These are phyloP conservation scores for Rhizopogon roseolus DNA, from an alignment of 768 basidiomycete genomes.

Conservation along the genomic window DNA sequence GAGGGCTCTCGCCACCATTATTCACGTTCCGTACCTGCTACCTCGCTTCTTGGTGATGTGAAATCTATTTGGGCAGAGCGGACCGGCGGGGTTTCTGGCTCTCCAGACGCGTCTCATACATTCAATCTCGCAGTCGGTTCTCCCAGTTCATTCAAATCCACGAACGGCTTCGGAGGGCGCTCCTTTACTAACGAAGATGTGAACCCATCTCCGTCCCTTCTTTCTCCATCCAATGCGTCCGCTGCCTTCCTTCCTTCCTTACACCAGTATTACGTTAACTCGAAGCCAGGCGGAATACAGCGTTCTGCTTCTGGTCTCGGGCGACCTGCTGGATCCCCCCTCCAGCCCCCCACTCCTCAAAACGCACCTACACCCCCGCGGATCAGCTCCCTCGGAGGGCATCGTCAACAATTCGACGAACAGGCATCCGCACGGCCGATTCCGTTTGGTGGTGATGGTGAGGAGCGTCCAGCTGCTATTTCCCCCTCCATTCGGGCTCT, in stretches of 20 bases:
- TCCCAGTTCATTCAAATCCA: slow-evolving; percentile 50
- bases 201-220: slow-evolving; percentile 24
- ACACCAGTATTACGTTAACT: slow-evolving; percentile 60
- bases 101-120: slow-evolving; percentile 29
- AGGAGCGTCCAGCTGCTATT: slow-evolving; percentile 31
- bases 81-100: slow-evolving; percentile 27
- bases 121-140: slow-evolving; percentile 31
- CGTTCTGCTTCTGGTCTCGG: slow-evolving; percentile 18
- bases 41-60: slow-evolving; percentile 69
- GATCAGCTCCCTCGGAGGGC: slow-evolving; percentile 6
- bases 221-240: slow-evolving; percentile 73
- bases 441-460: slow-evolving; percentile 14
- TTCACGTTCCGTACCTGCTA: slow-evolving; percentile 78
- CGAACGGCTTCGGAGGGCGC: slow-evolving; percentile 30
- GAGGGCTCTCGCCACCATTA: slow-evolving; percentile 52
- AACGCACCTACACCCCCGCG: slow-evolving; percentile 15
- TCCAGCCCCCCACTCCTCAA: not conserved
- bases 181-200: slow-evolving; percentile 9
- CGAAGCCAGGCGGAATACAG: slow-evolving; percentile 28
- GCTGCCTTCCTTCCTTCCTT: slow-evolving; percentile 77
- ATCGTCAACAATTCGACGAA: not conserved
- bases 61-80: slow-evolving; percentile 79
- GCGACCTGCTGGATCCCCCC: slow-evolving; percentile 6
- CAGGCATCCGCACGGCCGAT: slow-evolving; percentile 22
- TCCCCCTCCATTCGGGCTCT: slow-evolving; percentile 77